These are phyloP conservation scores for Eucalyptus virginea DNA, from an alignment of 345 rosid genomes.

Conservation along the genomic window DNA sequence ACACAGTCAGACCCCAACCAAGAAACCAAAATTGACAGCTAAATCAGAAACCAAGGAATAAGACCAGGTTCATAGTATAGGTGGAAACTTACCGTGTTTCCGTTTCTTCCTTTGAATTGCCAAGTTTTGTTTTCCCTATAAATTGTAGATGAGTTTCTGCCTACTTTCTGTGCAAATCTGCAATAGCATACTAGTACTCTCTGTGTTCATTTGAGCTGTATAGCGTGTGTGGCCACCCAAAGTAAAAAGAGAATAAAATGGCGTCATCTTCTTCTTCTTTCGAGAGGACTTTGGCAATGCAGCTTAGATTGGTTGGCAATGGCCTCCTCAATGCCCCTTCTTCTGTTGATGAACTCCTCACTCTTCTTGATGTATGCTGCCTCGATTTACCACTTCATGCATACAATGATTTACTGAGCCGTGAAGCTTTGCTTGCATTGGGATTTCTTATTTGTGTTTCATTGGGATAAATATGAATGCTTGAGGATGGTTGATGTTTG, in stretches of 20 bases:
- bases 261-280: constrained; percentile 15
- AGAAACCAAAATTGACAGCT: neutral
- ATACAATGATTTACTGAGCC: neutral
- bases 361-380: constrained; percentile 42
- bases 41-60: neutral
- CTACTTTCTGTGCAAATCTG: neutral
- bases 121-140: neutral
- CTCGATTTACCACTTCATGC: neutral
- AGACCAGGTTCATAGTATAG: neutral
- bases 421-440: neutral
- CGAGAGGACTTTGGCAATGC: constrained; percentile 3
- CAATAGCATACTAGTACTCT: neutral
- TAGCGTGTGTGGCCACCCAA: neutral
- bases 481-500: neutral
- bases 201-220: constrained; percentile 17
- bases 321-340: constrained; percentile 37
- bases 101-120: neutral
- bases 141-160: neutral
- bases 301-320: constrained; percentile 45
- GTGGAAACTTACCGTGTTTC: neutral
- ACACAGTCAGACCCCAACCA: neutral
- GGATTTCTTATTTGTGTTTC: neutral
- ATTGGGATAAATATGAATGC: neutral
- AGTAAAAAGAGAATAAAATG: constrained; percentile 13
- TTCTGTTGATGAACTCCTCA: constrained; percentile 33